These are phyloP conservation scores for Penicillium palitans DNA, from an alignment of 2,329 filamentous ascomycete genomes.

Conservation along the genomic window DNA sequence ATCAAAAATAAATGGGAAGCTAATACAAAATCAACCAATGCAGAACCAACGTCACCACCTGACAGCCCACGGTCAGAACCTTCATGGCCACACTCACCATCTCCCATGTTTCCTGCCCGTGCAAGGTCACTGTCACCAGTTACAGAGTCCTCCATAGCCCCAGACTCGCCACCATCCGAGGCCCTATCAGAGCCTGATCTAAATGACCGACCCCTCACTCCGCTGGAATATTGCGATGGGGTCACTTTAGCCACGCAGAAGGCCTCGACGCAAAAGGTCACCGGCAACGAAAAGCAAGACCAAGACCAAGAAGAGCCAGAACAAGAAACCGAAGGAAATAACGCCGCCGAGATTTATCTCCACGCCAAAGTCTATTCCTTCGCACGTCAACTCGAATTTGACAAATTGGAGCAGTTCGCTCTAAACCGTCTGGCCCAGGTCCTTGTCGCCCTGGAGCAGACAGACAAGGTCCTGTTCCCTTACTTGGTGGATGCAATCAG, in stretches of 20 bases:
- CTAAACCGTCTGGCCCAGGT: conserved; percentile 4
- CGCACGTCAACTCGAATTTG: not conserved
- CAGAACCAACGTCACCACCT: not conserved
- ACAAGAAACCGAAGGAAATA: not conserved
- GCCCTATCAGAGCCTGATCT: not conserved
- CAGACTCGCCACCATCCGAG: not conserved
- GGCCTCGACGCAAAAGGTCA: not conserved
- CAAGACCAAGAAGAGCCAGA: not conserved
- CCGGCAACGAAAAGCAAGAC: not conserved
- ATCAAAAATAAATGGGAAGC: not conserved
- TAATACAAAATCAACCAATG: not conserved
- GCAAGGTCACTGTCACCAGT: not conserved
- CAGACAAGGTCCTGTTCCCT: not conserved
- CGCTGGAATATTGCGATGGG: not conserved
- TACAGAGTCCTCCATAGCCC: not conserved
- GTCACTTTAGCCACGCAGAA: not conserved
- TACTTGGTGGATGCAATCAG: conserved; percentile 9
- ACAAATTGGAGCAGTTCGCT: conserved; percentile 1
- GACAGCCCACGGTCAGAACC: not conserved
- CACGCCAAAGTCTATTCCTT: conserved; percentile 13
- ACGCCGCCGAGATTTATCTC: not conserved
- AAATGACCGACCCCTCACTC: conserved; percentile 1
- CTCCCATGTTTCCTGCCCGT: not conserved
- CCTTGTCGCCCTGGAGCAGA: not conserved
- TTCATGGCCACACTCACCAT: not conserved